These are phyloP conservation scores for Sonneratia alba DNA, from an alignment of 345 rosid species.

Conservation along the genomic window DNA sequence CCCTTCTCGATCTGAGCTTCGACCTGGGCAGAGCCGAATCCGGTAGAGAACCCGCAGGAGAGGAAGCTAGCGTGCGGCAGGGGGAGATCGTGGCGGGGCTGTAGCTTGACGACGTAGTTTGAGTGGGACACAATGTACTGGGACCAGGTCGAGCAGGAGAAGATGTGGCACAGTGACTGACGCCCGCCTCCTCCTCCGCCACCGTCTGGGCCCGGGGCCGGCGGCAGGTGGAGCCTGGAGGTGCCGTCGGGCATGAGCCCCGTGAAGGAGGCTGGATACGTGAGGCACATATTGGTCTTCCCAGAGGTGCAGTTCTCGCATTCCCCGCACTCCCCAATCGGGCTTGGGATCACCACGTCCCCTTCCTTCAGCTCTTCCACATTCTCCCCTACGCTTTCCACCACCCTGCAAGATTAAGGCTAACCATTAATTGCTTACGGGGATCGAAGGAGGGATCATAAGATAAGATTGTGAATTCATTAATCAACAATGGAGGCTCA, in stretches of 20 bases:
- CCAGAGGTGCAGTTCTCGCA: slow-evolving; percentile 46
- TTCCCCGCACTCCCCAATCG: slow-evolving; percentile 41
- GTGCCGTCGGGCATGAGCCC: too few relatives aligned
- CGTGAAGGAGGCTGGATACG: neutral
- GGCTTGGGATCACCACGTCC: slow-evolving; percentile 47
- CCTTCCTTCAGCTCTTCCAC: slow-evolving; percentile 45
- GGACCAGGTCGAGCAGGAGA: neutral
- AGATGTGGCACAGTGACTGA: neutral
- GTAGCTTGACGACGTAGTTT: neutral
- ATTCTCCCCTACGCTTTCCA: slow-evolving; percentile 56
- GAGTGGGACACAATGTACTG: neutral
- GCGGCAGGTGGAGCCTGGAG: too few relatives aligned
- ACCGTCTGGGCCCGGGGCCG: neutral
- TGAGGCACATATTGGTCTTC: slow-evolving; percentile 42
- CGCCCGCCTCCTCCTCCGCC: neutral
- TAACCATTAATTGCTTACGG: too few relatives aligned
- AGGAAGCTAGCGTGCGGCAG: neutral
- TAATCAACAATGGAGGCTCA: neutral
- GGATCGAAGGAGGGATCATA: slow-evolving; percentile 3
- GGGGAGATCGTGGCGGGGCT: neutral
- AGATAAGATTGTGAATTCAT: neutral
- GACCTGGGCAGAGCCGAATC: neutral
- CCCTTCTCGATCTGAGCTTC: neutral
- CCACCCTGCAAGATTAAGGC: slow-evolving; percentile 20
- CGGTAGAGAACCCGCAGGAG: neutral